phyloP scores from a whole-genome alignment of 257 asterid genomes.

The Salvia rosmarinus region DNA sequence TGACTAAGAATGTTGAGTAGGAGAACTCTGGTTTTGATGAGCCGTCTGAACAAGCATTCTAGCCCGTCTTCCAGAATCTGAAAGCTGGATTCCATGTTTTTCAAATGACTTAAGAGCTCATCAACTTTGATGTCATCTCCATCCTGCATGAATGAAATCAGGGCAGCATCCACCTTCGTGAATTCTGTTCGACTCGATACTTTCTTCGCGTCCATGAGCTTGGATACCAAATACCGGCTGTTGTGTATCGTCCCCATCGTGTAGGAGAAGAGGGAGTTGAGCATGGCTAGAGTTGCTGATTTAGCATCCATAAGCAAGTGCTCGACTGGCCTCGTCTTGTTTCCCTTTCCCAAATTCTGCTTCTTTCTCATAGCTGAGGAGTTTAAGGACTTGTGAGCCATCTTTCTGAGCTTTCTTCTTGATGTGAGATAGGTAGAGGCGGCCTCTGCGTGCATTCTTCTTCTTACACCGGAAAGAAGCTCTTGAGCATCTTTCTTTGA shows the following conservation, averaged over 20 bases:
- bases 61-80: conserved; percentile 38
- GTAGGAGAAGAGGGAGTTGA: conserved; percentile 36
- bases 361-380: conserved; percentile 24
- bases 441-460: conserved; percentile 32
- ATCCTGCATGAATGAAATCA: conserved; percentile 13
- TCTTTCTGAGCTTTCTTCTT: conserved; percentile 38
- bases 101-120: conserved; percentile 27
- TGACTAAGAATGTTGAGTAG: conserved; percentile 45
- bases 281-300: conserved; percentile 33
- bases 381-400: conserved; percentile 29
- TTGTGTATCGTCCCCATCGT: conserved; percentile 27
- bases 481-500: conserved; percentile 31
- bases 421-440: conserved; percentile 26
- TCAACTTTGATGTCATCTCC: conserved; percentile 19
- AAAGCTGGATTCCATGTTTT: conserved; percentile 36
- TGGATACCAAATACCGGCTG: conserved; percentile 39
- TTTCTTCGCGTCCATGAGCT: conserved; percentile 30
- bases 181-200: conserved; percentile 31
- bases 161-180: conserved; percentile 33
- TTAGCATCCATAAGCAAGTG: conserved; percentile 41
- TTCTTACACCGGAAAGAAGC: conserved; percentile 37
- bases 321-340: conserved; percentile 35
- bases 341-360: conserved; percentile 33
- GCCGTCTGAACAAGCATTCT: conserved; percentile 42
- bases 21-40: conserved; percentile 47